phyloP scores from a whole-genome alignment of 179 eudicot genomes.

The Monotropa hypopitys region DNA sequence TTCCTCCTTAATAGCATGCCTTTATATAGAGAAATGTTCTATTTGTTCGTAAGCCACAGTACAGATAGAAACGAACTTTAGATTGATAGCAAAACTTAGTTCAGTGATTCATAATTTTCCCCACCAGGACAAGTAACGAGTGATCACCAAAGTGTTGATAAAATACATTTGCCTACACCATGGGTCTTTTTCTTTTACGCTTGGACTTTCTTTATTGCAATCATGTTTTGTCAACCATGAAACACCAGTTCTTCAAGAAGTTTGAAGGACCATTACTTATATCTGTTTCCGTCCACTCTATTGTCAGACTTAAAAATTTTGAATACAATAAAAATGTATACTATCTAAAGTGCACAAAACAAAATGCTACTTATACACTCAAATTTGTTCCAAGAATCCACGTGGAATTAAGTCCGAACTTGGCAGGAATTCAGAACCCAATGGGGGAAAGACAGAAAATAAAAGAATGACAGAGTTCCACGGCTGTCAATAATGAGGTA shows the following conservation, averaged over 20 bases:
- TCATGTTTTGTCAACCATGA: neutral
- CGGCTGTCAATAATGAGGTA: neutral
- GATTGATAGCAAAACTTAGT: neutral
- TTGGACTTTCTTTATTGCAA: neutral
- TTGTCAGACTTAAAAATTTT: neutral
- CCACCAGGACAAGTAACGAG: too few species aligned
- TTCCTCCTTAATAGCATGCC: too few species aligned
- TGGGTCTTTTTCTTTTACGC: neutral
- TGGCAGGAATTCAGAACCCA: neutral
- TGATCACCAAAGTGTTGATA: neutral
- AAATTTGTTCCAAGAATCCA: neutral
- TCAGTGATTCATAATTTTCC: neutral
- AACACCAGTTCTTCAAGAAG: neutral
- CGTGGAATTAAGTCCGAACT: neutral
- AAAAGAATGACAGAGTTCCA: neutral
- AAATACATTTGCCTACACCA: neutral
- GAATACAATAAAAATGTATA: too few species aligned
- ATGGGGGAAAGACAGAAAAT: neutral
- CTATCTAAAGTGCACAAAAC: neutral
- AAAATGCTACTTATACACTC: neutral
- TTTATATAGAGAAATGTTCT: too few species aligned
- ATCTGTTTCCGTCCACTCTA: neutral
- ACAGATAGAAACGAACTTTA: too few species aligned
- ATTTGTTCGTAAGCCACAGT: too few species aligned
- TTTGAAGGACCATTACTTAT: neutral